phyloP scores from a whole-genome alignment of 352 stramenopile species.

The Phytopythium oedochilum region DNA sequence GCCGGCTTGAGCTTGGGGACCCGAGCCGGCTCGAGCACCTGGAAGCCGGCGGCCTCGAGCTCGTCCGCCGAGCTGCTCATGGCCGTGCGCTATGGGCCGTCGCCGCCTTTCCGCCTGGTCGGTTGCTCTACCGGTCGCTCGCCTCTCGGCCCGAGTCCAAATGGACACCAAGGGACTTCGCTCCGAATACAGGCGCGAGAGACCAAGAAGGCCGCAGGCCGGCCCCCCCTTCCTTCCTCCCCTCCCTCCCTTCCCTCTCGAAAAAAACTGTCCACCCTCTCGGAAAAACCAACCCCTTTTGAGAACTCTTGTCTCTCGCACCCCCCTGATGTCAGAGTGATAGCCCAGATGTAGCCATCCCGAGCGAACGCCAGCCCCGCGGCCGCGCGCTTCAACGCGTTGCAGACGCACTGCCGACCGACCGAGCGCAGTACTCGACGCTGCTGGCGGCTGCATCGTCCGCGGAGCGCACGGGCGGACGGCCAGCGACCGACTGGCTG shows the following conservation, averaged over 20 bases:
- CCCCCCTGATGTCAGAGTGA: no score
- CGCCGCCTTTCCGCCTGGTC: not conserved
- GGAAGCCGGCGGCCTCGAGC: constrained; percentile 14
- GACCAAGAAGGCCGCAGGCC: not conserved
- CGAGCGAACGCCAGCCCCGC: not conserved
- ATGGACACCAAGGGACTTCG: not conserved
- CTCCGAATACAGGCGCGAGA: constrained; percentile 1
- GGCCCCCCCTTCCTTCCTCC: not conserved
- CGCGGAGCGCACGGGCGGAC: no score
- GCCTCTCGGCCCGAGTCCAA: not conserved
- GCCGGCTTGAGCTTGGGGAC: constrained; percentile 4
- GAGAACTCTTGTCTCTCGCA: not conserved
- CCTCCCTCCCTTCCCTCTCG: not conserved
- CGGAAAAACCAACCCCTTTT: not conserved
- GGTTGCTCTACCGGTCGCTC: not conserved
- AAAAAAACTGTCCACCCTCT: not conserved
- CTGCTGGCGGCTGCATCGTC: no score
- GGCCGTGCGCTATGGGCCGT: no score
- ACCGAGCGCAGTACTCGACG: no score
- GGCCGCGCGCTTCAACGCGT: not conserved
- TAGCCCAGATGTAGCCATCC: not conserved
- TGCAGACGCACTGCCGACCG: not conserved
- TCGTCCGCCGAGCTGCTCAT: constrained; percentile 27
- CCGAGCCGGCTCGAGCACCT: constrained; percentile 7
- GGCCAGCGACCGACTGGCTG: no score